phyloP scores from a whole-genome alignment of 1,139 yeast species.

The Lizanozyma gosingica region DNA sequence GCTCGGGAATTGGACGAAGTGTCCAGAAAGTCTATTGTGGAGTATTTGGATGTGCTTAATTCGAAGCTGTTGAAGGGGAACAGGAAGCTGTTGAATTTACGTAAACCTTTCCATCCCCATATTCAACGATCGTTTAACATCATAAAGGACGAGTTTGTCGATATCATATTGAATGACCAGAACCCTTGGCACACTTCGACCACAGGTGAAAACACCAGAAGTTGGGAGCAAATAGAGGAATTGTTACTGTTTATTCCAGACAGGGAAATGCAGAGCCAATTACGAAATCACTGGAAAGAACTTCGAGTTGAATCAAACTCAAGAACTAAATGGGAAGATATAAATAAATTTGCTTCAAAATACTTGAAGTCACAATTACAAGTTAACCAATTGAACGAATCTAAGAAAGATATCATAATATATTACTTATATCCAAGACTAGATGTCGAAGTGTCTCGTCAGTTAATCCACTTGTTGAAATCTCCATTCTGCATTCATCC shows the following conservation, averaged over 20 bases:
- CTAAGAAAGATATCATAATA: constrained; percentile 77
- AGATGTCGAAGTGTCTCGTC: constrained; percentile 89
- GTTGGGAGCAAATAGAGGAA: constrained; percentile 39
- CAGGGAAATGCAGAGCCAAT: constrained; percentile 41
- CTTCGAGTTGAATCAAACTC: constrained; percentile 20
- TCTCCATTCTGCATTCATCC: constrained; percentile 99
- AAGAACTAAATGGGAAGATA: constrained; percentile 71
- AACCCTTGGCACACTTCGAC: constrained; percentile 55
- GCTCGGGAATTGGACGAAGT: constrained; percentile 70
- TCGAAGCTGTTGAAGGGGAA: constrained; percentile 36
- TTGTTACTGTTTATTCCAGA: constrained; percentile 60
- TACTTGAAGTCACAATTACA: constrained; percentile 34
- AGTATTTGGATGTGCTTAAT: constrained; percentile 71
- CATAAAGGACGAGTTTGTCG: constrained; percentile 54
- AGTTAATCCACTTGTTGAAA: constrained; percentile 82
- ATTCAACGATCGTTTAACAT: constrained; percentile 65
- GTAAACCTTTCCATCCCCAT: constrained; percentile 88
- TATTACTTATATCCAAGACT: constrained; percentile 82
- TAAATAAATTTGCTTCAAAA: constrained; percentile 48
- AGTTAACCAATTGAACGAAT: constrained; percentile 46
- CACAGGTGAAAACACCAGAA: constrained; percentile 25
- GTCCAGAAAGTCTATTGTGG: constrained; percentile 69
- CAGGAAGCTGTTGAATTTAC: constrained; percentile 40
- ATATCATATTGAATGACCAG: constrained; percentile 67
- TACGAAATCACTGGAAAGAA: constrained; percentile 39